Conservation (phyloP, 352 stramenopile genomes). For the Phytophthora hibernalis region DNA sequence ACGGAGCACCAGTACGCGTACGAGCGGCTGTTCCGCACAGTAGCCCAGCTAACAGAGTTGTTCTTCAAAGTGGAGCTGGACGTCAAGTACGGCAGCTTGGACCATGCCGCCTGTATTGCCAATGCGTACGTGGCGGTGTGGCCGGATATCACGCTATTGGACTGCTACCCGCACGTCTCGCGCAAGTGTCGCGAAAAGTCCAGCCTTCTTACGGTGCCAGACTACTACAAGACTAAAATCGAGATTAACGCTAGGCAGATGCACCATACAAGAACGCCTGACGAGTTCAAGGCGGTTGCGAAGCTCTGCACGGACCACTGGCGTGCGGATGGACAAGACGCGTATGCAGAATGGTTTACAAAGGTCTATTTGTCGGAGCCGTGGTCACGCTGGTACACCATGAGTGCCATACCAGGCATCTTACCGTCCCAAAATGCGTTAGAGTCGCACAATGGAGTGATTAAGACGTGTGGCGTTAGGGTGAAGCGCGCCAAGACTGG, state of each 20-base stretch:
- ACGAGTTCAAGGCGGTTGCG: not conserved
- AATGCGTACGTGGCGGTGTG: conserved; percentile 18
- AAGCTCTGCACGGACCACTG: not conserved
- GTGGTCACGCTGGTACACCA: conserved; percentile 6
- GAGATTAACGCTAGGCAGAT: conserved; percentile 7
- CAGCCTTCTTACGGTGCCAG: not conserved
- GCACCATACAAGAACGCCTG: not conserved
- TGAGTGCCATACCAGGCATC: conserved; percentile 8
- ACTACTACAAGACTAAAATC: conserved; percentile 5
- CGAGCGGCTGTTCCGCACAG: conserved; percentile 8
- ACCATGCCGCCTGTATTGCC: conserved; percentile 22
- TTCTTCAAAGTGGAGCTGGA: conserved; percentile 14
- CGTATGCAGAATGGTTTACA: conserved; percentile 12
- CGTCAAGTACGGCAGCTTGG: conserved; percentile 23
- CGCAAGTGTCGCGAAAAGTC: conserved; percentile 20
- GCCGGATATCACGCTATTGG: conserved; percentile 16
- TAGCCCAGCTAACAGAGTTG: not conserved
- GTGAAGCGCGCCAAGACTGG: conserved; percentile 10
- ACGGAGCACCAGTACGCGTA: conserved; percentile 22
- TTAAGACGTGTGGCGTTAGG: conserved; percentile 15
- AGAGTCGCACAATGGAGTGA: conserved; percentile 16
- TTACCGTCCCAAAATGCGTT: conserved; percentile 20
- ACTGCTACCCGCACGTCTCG: conserved; percentile 23
- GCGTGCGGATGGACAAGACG: conserved; percentile 1
- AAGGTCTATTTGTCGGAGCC: conserved; percentile 10